These are phyloP conservation scores for Fagopyrum tataricum DNA, from an alignment of 148 eudicot species.

Conservation along the genomic window DNA sequence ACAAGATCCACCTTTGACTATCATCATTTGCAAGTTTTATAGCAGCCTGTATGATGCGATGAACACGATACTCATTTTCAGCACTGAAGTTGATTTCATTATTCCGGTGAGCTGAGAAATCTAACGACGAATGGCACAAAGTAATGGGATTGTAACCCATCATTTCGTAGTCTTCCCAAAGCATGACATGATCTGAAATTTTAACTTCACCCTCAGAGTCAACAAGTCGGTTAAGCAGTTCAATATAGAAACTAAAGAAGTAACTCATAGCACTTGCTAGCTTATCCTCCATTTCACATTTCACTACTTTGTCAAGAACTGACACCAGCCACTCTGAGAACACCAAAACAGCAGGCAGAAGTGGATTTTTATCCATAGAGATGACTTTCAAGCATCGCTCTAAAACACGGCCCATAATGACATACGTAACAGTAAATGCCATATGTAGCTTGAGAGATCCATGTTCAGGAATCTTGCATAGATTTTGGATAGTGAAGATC, in stretches of 20 bases:
- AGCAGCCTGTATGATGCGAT: slow-evolving; percentile 57
- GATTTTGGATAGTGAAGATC: slow-evolving; percentile 48
- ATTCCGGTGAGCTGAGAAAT: slow-evolving; percentile 39
- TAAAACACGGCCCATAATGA: slow-evolving; percentile 61
- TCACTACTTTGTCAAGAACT: slow-evolving; percentile 24
- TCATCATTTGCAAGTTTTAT: slow-evolving; percentile 29
- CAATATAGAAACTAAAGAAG: slow-evolving; percentile 51
- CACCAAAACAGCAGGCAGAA: slow-evolving; percentile 66
- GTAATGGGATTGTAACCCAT: slow-evolving; percentile 63
- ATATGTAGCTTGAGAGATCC: slow-evolving; percentile 25
- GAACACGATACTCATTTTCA: slow-evolving; percentile 34
- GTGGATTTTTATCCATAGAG: slow-evolving; percentile 33
- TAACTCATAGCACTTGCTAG: slow-evolving; percentile 41
- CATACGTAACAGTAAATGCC: slow-evolving; percentile 47
- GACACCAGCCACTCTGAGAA: slow-evolving; percentile 79
- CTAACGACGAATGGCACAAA: slow-evolving; percentile 30
- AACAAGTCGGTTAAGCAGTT: slow-evolving; percentile 48
- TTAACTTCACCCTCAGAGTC: slow-evolving; percentile 17
- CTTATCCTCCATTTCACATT: slow-evolving; percentile 31
- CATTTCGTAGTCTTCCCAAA: slow-evolving; percentile 93
- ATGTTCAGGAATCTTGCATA: slow-evolving; percentile 22
- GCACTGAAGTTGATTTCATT: slow-evolving; percentile 22
- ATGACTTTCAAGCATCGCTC: slow-evolving; percentile 49
- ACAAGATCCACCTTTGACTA: slow-evolving; percentile 35
- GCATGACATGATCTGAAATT: slow-evolving; percentile 29